Evolutionary conservation across 164 flowering plant genomes (phyloP).

Genomic region (Paratinospora sagittata): DNA sequence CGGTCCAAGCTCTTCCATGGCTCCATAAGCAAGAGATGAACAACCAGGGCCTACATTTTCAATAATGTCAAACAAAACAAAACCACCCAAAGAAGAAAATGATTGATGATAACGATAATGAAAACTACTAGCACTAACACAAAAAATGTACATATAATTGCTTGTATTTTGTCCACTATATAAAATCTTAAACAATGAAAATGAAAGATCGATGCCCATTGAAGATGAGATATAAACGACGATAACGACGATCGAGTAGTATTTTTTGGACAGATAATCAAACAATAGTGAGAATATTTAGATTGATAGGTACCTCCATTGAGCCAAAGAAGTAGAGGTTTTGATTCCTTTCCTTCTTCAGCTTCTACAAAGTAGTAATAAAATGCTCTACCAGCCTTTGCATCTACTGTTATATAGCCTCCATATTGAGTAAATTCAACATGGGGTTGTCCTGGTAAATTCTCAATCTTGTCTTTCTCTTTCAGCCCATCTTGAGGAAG

Average conservation of each 20-base stretch:
- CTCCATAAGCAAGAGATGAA: slow-evolving; percentile 75
- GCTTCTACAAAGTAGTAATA: slow-evolving; percentile 72
- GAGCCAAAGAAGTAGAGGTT: slow-evolving; percentile 81
- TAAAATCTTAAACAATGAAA: too few relatives aligned
- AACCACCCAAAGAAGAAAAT: neutral
- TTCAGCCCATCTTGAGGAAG: slow-evolving; percentile 34
- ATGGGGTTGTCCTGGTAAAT: slow-evolving; percentile 58
- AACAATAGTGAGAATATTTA: too few relatives aligned
- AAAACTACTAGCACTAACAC: neutral
- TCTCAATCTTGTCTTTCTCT: slow-evolving; percentile 44
- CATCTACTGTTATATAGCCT: slow-evolving; percentile 65
- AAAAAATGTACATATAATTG: too few relatives aligned
- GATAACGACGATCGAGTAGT: too few relatives aligned
- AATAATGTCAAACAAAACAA: neutral
- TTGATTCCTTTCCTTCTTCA: slow-evolving; percentile 1
- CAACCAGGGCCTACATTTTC: slow-evolving; percentile 68
- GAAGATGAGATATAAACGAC: too few relatives aligned
- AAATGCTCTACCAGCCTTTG: slow-evolving; percentile 45
- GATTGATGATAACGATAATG: neutral
- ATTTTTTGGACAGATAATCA: too few relatives aligned
- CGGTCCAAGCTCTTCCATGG: slow-evolving; percentile 74
- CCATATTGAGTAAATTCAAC: slow-evolving; percentile 58
- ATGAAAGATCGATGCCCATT: too few relatives aligned
- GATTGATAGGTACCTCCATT: slow-evolving; percentile 59
- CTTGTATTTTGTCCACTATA: too few relatives aligned